A percentile compares a stretch with the other conserved stretches of the same genome.
Conservation (phyloP, 257 asterid genomes). For the Nemophila menziesii region DNA sequence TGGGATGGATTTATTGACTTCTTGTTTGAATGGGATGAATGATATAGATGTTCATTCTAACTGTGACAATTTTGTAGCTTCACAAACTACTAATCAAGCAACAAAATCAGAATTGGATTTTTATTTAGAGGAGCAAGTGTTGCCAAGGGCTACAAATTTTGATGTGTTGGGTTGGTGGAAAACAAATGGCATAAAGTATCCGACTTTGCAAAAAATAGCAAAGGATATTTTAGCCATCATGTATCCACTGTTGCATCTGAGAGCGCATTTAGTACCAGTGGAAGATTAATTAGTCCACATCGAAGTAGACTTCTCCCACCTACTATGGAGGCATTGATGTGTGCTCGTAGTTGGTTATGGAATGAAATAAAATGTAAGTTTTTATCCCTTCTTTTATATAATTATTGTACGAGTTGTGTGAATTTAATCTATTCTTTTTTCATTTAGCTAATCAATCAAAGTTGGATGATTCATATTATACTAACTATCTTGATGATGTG, state of each 20-base stretch:
- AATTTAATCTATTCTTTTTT: no score
- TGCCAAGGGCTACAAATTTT: conserved; percentile 58
- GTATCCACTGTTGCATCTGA: conserved; percentile 42
- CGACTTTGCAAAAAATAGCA: conserved; percentile 63
- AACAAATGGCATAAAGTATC: conserved; percentile 35
- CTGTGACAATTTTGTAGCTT: conserved; percentile 39
- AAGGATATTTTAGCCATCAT: conserved; percentile 60
- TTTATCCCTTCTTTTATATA: no score
- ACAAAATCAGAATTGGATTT: conserved; percentile 48
- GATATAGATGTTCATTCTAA: conserved; percentile 33
- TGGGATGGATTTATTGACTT: no score
- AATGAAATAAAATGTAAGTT: no score
- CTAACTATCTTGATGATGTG: no score
- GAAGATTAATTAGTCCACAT: conserved; percentile 28
- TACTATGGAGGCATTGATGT: conserved; percentile 49
- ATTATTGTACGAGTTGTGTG: no score
- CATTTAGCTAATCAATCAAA: no score
- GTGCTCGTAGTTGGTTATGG: conserved; percentile 85
- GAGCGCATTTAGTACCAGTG: conserved; percentile 39
- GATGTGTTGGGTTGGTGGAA: conserved; percentile 94
- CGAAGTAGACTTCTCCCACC: conserved; percentile 36
- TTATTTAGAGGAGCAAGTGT: conserved; percentile 43
- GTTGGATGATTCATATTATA: no score
- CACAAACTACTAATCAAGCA: conserved; percentile 22
- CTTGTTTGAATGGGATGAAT: no score